phyloP scores from a whole-genome alignment of 306 rosid genomes.

The Vachellia collinsii region DNA sequence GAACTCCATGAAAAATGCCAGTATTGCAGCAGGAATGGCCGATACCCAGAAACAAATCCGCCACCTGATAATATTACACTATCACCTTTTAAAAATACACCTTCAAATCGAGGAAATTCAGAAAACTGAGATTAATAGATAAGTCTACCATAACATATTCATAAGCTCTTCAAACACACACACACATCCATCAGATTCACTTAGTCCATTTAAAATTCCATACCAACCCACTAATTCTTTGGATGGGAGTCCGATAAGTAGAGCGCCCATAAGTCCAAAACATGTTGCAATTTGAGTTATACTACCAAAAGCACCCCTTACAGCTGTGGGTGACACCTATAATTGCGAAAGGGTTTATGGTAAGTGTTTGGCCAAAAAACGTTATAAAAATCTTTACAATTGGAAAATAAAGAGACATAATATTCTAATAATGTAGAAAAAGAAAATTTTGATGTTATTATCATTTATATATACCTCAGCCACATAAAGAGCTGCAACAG shows the following conservation, averaged over 20 bases:
- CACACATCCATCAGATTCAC: constrained; percentile 17
- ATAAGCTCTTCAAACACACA: constrained; percentile 1
- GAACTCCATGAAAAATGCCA: constrained; percentile 81
- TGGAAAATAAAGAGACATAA: constrained; percentile 23
- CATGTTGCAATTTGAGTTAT: constrained; percentile 84
- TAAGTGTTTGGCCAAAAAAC: constrained; percentile 11
- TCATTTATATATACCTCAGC: constrained; percentile 60
- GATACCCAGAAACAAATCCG: constrained; percentile 86
- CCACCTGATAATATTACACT: constrained; percentile 66
- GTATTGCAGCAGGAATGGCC: constrained; percentile 63
- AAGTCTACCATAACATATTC: constrained; percentile 12
- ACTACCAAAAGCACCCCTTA: constrained; percentile 81
- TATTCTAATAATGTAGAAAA: constrained; percentile 26
- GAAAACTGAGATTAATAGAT: constrained; percentile 24
- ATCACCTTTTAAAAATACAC: constrained; percentile 24
- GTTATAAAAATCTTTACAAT: constrained; percentile 8
- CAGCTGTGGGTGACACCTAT: constrained; percentile 80
- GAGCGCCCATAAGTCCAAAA: constrained; percentile 75
- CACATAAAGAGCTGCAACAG: constrained; percentile 84
- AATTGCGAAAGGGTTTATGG: constrained; percentile 29
- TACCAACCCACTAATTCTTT: constrained; percentile 79
- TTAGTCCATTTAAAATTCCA: constrained; percentile 39
- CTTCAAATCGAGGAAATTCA: constrained; percentile 20
- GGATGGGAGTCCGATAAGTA: constrained; percentile 79
- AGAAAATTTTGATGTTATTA: constrained; percentile 23